Evolutionary conservation across 2,329 filamentous ascomycete genomes (phyloP), one percentile per base, ranked within the genome.

Genomic region (Pseudocercospora musae): DNA sequence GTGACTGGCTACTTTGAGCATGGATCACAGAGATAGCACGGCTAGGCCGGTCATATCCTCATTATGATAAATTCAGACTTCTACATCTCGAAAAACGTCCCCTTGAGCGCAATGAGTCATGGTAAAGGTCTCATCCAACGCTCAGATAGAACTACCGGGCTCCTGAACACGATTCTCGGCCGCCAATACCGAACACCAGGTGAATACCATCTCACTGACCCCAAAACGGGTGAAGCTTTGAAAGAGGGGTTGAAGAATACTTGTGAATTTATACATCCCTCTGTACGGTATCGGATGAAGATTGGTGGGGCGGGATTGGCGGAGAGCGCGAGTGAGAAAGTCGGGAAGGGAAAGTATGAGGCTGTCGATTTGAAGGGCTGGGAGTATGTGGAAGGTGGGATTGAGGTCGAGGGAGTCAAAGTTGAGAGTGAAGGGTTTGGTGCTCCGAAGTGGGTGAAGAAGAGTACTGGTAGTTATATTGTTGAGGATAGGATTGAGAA

Each of bases 261-360:
- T 20, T 75, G 78, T 66, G 80, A 82, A 69, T 81, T 81, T 68
- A 77, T 82, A 42, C 80, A 82, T 67, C 75, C 80, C n/a, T 78
- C 75, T 20, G 80, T 78, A 13, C 76, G 80, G 23, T 74, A 77
- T 2, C 74, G 80, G 29, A 69, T 76, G 58, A 71, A 73, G 2
- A 74, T 79, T n/a, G 64, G 74, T 62, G 80, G 80, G 7, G 78
- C 78, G 4, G 78, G 79, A 7, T 63, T 74, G 40, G 69, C 66
- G 11, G 53, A 31, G 15, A 23, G 49, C 49, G 50, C 54, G 5
- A 57, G 58, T 11, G 33, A 59, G 9, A 59, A 57, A 18, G 23
- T 63, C 15, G 66, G 66, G 1, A 13, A 58, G 15, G 64, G 61
- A 1, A 42, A 50, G 13, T 68, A 68, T 42, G 18, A 29, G 7